Evolutionary conservation across 1,284 basidiomycete genomes (phyloP), one percentile per base, ranked within the genome.

Genomic region (Cutaneotrichosporon sp.): DNA sequence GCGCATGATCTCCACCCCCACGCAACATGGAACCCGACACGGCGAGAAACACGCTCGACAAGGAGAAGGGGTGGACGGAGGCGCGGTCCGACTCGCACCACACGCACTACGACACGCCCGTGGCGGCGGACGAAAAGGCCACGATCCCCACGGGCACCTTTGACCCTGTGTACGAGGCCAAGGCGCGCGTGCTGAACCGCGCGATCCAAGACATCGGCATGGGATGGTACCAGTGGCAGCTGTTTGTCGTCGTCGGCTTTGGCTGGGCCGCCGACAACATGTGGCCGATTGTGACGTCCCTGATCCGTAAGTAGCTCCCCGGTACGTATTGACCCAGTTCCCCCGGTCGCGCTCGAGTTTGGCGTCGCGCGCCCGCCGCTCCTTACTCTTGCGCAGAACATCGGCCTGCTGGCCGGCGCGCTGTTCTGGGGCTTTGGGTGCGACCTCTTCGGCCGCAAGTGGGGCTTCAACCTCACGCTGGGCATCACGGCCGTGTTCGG

Each of bases 401-500:
- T 75, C 31, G 73, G 73, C 22, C 56, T 75, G n/a, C 64, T 75
- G 11, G 68, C 58, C 14, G 73, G 73, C 5, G 73, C 72, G 18
- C 53, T 73, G 25, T 81, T 80, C 36, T 87, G 86, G 86, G 80
- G 81, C 7, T 73, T 81, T 50, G 72, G 73, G n/a, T 74, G 78
- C 2, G 81, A 82, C 56, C 71, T 82, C 29, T 75, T 81, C 54
- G 81, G 81, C 2, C 80, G 86, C 27, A 80, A 79, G 56, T 88
- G 43, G 84, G 86, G 66, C 72, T 88, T 86, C 80, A 82, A 87
- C 64, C 81, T 84, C 13, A 87, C 87, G 0, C 77, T 88, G 22
- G 84, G 87, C 64, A 74, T 88, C 55, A 82, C 82, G 16, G 83
- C 83, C n/a, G 74, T 87, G 0, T 88, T 87, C 67, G 86, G 85